Percentiles rank a stretch among this genome's conserved stretches.
phyloP scores from a whole-genome alignment of 345 rosid genomes.

The Eucalyptus virginea region DNA sequence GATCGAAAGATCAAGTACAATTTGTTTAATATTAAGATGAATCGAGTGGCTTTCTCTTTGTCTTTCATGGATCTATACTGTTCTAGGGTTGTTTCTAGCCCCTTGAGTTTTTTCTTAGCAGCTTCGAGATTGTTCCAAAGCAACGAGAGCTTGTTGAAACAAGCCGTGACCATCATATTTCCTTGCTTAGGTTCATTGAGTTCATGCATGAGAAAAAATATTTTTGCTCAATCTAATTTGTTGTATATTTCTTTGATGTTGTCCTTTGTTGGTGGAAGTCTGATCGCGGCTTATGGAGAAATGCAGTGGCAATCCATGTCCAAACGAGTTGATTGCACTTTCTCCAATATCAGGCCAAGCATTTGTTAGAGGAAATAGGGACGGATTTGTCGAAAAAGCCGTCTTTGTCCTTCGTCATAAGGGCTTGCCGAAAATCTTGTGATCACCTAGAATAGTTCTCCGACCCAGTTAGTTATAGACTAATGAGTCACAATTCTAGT shows the following conservation, averaged over 20 bases:
- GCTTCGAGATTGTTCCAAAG: neutral
- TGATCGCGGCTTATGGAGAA: rapidly evolving
- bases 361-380: neutral
- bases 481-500: neutral
- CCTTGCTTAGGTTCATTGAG: neutral
- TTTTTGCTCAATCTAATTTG: neutral
- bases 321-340: neutral
- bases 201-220: neutral
- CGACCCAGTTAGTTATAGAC: rapidly evolving
- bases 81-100: too few species aligned
- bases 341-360: neutral
- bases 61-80: too few species aligned
- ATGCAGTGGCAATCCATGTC: neutral
- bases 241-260: neutral
- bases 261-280: neutral
- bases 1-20: neutral
- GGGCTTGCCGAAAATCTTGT: neutral
- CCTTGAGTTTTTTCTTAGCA: too few species aligned
- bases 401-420: neutral
- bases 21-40: neutral
- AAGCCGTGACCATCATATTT: neutral
- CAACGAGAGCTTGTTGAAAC: neutral
- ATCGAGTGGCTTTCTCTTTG: neutral
- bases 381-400: rapidly evolving
- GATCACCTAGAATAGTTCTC: neutral